These are phyloP conservation scores for Bodo saltans DNA, from an alignment of 78 protist species.

Conservation along the genomic window DNA sequence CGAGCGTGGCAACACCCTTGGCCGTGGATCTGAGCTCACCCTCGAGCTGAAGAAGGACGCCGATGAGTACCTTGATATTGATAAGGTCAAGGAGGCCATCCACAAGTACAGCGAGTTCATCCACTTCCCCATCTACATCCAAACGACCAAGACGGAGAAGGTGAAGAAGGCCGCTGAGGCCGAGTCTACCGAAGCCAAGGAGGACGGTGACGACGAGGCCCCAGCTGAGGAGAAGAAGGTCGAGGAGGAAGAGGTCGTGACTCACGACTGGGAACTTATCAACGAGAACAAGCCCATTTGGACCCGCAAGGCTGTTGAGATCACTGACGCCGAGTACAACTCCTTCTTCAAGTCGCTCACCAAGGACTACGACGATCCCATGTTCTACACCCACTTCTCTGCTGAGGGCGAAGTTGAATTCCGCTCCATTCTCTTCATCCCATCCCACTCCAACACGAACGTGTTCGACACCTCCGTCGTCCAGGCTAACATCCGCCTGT, in stretches of 20 bases:
- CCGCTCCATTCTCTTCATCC: slow-evolving; percentile 88
- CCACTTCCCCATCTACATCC: slow-evolving; percentile 92
- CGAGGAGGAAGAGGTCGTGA: slow-evolving; percentile 37
- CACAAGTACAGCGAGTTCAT: slow-evolving; percentile 80
- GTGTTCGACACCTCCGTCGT: slow-evolving; percentile 53
- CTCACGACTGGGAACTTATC: slow-evolving; percentile 70
- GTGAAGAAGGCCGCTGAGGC: slow-evolving; percentile 45
- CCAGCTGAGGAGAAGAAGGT: slow-evolving; percentile 61
- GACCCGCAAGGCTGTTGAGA: slow-evolving; percentile 82
- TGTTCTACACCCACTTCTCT: slow-evolving; percentile 85
- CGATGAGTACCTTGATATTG: slow-evolving; percentile 76
- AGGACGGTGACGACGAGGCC: slow-evolving; percentile 35
- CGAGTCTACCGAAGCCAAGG: slow-evolving; percentile 32
- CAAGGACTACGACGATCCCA: slow-evolving; percentile 67
- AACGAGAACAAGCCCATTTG: slow-evolving; percentile 95
- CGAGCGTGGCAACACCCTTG: slow-evolving; percentile 80
- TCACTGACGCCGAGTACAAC: slow-evolving; percentile 88
- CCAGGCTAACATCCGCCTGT: slow-evolving; percentile 75
- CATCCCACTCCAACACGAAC: slow-evolving; percentile 68
- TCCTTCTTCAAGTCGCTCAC: slow-evolving; percentile 87
- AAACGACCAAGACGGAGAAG: slow-evolving; percentile 51
- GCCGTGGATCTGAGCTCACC: slow-evolving; percentile 85
- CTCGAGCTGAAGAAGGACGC: slow-evolving; percentile 82
- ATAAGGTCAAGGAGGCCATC: slow-evolving; percentile 57
- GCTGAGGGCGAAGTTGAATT: slow-evolving; percentile 71